phyloP scores from a whole-genome alignment of 164 flowering plant genomes.

The Kingdonia uniflora region DNA sequence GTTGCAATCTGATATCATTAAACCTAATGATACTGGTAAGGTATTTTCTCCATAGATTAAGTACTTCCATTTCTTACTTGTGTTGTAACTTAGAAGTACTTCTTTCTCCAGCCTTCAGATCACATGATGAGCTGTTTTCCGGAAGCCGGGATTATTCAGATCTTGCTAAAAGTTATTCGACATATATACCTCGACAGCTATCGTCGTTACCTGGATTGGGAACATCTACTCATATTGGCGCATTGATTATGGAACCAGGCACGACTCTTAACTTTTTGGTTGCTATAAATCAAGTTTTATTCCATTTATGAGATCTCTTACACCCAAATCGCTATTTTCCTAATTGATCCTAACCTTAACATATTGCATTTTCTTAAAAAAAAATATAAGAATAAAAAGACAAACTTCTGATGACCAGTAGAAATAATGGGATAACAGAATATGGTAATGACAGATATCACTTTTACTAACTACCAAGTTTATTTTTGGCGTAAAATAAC shows the following conservation, averaged over 20 bases:
- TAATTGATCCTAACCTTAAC: too few species aligned
- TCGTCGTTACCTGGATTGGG: conserved; percentile 15
- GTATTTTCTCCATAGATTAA: conserved; percentile 8
- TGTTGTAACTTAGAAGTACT: neutral
- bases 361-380: too few species aligned
- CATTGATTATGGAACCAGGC: conserved; percentile 92
- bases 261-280: conserved; percentile 15
- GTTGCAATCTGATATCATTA: conserved; percentile 19
- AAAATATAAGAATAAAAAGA: too few species aligned
- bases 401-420: too few species aligned
- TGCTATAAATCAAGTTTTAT: too few species aligned
- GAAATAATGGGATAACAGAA: too few species aligned
- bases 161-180: conserved; percentile 43
- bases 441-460: too few species aligned
- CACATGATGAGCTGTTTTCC: conserved; percentile 49
- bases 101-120: conserved; percentile 47
- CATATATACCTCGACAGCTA: conserved; percentile 47
- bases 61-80: neutral
- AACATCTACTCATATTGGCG: conserved; percentile 41
- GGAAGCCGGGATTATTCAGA: conserved; percentile 47
- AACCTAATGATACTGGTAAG: conserved; percentile 34
- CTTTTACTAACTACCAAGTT: too few species aligned
- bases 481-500: too few species aligned
- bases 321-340: too few species aligned
- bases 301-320: too few species aligned